Base-by-base conservation (phyloP, 805 yeast species). In the Kluyveromyces starmeri region DNA sequence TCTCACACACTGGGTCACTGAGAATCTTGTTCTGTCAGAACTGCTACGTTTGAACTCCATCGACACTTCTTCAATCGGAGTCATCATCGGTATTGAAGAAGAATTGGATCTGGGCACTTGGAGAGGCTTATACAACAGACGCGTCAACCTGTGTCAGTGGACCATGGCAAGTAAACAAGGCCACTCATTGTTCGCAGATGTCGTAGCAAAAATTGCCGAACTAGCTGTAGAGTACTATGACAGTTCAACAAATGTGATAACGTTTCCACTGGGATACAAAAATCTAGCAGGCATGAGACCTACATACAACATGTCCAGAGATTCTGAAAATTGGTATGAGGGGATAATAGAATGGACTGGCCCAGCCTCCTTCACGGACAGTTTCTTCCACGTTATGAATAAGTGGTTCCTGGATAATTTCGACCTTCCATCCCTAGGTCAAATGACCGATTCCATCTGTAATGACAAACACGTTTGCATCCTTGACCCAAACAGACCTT, bases 121-220 rank as follows among this genome's bases (percentile, higher is more conserved):
- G 81, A 62, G 66, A 39, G 61, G 63, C 32, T 65, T 70, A 38
- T 60, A 63, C 48, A 64, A 68, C 17, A 56, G 78, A 48, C 59
- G 80, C 46, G 59, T 75, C 26, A 80, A 75, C 48, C 70, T 75
- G 45, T 75, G 77, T 34, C 80, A 75, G 49, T 75, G 78, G 67
- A 67, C 77, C 7, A 58, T 75, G 29, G 78, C 73, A 51, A 66
- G 77, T 16, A 74, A 71, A 46, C 72, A 75, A 5, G 72, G 77
- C 22, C 82, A 75, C 51, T 81, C 81, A 9, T 58, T 75, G 17
- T 62, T 73, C 41, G 65, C 75, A 33, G 73, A 71, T 43, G 49
- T 73, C 29, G 70, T 75, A 38, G 67, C 74, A 5, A 61, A 58
- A 36, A 74, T 75, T 41, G 71, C 70, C 2, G 73, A 71, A 34